Percentiles rank a stretch among this genome's conserved stretches.
Evolutionary conservation across 495 filamentous ascomycete genomes (phyloP).

Genomic region (Trichoderma virens): DNA sequence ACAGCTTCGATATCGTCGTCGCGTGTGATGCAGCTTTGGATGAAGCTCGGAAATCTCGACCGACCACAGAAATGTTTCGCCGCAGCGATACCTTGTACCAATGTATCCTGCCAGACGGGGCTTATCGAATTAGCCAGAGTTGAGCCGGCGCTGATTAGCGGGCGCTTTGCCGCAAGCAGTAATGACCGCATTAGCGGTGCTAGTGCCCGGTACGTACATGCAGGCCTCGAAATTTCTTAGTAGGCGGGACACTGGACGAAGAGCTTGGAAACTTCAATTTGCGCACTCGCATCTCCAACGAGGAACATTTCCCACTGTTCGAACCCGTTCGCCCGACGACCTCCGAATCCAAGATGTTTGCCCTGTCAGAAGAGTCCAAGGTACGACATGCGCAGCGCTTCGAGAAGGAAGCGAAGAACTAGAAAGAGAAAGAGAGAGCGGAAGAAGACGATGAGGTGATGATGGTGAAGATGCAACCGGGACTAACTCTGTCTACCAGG

Average conservation of each 20-base stretch:
- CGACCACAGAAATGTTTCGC: background rate
- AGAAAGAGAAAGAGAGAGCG: background rate
- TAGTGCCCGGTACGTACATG: background rate
- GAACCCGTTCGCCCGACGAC: background rate
- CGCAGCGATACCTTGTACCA: background rate
- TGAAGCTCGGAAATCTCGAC: slow-evolving; percentile 4
- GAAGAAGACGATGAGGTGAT: background rate
- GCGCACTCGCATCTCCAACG: background rate
- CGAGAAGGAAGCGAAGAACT: background rate
- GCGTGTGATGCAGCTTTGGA: background rate
- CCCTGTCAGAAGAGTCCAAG: slow-evolving; percentile 96
- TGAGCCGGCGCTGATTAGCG: background rate
- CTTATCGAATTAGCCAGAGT: background rate
- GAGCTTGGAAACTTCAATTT: slow-evolving; percentile 2
- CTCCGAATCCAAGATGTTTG: slow-evolving; percentile 51
- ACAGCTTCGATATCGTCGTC: background rate
- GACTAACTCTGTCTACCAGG: slow-evolving; percentile 41
- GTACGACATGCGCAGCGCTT: slow-evolving; percentile 33
- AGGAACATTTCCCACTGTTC: background rate
- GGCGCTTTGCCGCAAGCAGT: background rate
- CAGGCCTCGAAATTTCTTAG: slow-evolving; percentile 4
- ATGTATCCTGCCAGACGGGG: too few relatives aligned
- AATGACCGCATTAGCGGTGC: background rate
- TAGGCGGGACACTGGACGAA: background rate
- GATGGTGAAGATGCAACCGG: background rate